Percentiles rank a stretch among this genome's conserved stretches.
These are phyloP conservation scores for Boletellus ananiceps DNA, from an alignment of 768 basidiomycete species.

Conservation along the genomic window DNA sequence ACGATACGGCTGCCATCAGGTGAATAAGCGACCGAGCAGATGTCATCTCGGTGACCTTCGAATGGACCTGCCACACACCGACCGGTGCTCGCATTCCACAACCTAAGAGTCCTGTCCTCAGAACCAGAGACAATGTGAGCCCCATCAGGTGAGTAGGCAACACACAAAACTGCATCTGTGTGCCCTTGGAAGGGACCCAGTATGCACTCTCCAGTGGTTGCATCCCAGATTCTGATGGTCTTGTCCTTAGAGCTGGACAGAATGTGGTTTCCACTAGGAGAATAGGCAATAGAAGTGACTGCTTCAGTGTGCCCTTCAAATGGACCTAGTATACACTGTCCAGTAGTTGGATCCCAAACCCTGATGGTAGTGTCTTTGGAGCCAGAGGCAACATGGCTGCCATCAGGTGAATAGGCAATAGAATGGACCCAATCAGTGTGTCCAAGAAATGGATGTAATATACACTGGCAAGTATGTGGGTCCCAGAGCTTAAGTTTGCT, in stretches of 20 bases:
- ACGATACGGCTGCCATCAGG: conserved; percentile 13
- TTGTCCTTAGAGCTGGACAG: conserved; percentile 25
- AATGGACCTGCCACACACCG: conserved; percentile 16
- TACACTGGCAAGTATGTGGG: conserved; percentile 7
- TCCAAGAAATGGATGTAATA: not conserved
- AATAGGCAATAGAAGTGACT: conserved; percentile 19
- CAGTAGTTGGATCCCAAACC: conserved; percentile 19
- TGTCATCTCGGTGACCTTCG: conserved; percentile 4
- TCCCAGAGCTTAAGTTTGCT: conserved; percentile 9
- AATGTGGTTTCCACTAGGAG: conserved; percentile 19
- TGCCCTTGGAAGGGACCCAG: conserved; percentile 21
- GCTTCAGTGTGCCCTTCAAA: conserved; percentile 16
- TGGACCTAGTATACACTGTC: conserved; percentile 15
- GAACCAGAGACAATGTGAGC: conserved; percentile 15
- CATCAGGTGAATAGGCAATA: conserved; percentile 27
- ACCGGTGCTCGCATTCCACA: conserved; percentile 16
- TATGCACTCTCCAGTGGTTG: conserved; percentile 12
- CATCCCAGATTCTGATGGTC: conserved; percentile 22
- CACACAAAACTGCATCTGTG: conserved; percentile 4
- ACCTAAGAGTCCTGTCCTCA: conserved; percentile 12
- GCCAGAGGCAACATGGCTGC: conserved; percentile 18
- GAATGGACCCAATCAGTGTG: conserved; percentile 10
- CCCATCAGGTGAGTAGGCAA: conserved; percentile 21
- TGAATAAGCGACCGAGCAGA: conserved; percentile 13
- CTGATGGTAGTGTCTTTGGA: conserved; percentile 19